Base-by-base conservation (phyloP, 2,329 filamentous ascomycete species). In the Ophiocordyceps robertsii region DNA sequence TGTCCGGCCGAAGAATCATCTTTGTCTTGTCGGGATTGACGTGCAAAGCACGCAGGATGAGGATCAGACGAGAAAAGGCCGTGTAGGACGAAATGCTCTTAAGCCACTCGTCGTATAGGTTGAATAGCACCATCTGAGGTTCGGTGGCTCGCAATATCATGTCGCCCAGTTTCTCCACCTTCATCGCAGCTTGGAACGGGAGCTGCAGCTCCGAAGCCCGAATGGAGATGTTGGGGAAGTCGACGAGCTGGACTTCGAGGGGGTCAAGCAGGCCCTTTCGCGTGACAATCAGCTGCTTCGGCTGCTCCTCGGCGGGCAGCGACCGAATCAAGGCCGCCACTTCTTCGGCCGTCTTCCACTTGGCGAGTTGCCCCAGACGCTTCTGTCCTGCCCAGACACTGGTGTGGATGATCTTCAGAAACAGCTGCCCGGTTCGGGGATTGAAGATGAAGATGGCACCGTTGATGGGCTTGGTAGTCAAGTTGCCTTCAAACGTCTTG, bases 401-500 rank as follows among this genome's bases (percentile, higher is more conserved):
- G 1, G 92, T 98, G 65, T 98, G 93, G 51, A 98, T 98, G 54
- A 98, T 96, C 74, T 98, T 98, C 58, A 98, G 66, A 78, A 98
- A 98, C 33, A 98, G 67, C 58, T 98, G 92, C 40, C 92, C 92
- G 41, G 92, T 98, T 45, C 90, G 80, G n/a, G 93, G 92, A 61
- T 98, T 98, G 77, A 98, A 96, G 59, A 98, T 98, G 71, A 98
- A 98, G 60, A 98, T 96, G 38, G 93, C 92, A 59, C 92, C 92
- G 61, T 98, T 98, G 73, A 98, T 98, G 4, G 92, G 92, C 66
- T 98, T 98, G 2, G 92, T 98, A 0, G 92, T 98, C 76, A 98
- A 71, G 60, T 98, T 98, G 54, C 92, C 92, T 64, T 98, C 92
- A 49, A 98, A 98, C 0, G 92, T 98, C 77, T 98, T 98, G 73